phyloP scores from a whole-genome alignment of 2,329 filamentous ascomycete genomes.

The Chaetomiaceae sp. region DNA sequence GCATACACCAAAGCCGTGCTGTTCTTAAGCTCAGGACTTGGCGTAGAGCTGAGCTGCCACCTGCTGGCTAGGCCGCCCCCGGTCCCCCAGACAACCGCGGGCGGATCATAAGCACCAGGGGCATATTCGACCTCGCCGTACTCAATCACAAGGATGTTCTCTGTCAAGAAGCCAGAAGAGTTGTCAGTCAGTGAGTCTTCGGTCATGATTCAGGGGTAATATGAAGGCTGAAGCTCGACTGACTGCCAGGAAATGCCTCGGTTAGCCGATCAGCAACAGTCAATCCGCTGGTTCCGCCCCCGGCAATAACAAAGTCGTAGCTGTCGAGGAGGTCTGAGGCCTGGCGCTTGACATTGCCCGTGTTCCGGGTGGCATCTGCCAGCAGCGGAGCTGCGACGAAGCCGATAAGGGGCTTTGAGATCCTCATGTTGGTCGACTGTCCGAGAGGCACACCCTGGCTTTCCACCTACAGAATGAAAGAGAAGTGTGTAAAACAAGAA shows the following conservation, averaged over 20 bases:
- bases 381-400: not conserved
- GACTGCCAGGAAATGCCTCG: conserved; percentile 30
- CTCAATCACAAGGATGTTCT: conserved; percentile 23
- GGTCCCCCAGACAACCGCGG: conserved; percentile 4
- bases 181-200: not conserved
- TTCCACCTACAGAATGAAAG: not conserved
- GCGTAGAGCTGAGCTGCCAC: conserved; percentile 10
- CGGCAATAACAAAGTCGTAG: conserved; percentile 31
- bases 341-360: conserved; percentile 22
- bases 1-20: conserved; percentile 28
- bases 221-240: not conserved
- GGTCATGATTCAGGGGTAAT: not conserved
- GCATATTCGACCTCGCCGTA: conserved; percentile 23
- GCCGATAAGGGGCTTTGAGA: not conserved
- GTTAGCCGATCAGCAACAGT: conserved; percentile 33
- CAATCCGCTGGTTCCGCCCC: conserved; percentile 32
- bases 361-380: not conserved
- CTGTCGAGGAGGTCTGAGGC: conserved; percentile 27
- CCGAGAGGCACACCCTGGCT: not conserved
- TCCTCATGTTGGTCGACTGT: not conserved
- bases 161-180: not conserved
- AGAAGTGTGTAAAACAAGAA: not conserved
- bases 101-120: conserved; percentile 24
- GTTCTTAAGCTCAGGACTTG: conserved; percentile 26
- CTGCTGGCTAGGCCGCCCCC: conserved; percentile 9